phyloP scores from a whole-genome alignment of 2,329 filamentous ascomycete genomes.

The Fusarium tuaranense region DNA sequence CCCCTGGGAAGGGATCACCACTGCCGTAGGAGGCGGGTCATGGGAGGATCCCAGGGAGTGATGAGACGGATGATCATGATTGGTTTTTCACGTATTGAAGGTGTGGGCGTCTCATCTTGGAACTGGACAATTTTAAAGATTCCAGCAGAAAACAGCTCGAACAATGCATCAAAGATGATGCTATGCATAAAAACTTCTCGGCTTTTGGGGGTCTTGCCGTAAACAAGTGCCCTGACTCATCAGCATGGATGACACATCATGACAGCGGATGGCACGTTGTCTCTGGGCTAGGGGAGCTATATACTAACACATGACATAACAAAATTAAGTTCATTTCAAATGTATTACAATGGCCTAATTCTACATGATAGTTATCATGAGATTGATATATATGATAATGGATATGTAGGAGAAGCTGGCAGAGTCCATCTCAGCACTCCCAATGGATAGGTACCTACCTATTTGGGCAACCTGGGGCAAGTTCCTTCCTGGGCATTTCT shows the following conservation, averaged over 20 bases:
- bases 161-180: not conserved
- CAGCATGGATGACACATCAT: not conserved
- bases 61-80: not conserved
- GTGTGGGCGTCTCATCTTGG: not conserved
- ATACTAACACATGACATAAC: not conserved
- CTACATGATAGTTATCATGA: not conserved
- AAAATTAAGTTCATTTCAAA: not conserved
- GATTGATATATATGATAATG: not conserved
- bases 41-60: not conserved
- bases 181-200: too few species aligned
- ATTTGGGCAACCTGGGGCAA: not conserved
- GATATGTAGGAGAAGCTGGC: not conserved
- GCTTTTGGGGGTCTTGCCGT: too few species aligned
- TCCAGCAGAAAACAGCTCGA: not conserved
- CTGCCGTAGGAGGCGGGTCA: slow-evolving; percentile 40
- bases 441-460: too few species aligned
- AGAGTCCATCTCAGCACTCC: not conserved
- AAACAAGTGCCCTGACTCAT: too few species aligned
- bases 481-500: not conserved
- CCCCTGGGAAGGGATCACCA: slow-evolving; percentile 59
- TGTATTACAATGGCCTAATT: not conserved
- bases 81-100: not conserved
- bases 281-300: not conserved
- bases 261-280: not conserved
- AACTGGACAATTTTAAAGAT: not conserved